Percentiles rank a stretch among this genome's conserved stretches.
phyloP scores from a whole-genome alignment of 495 filamentous ascomycete species.

The Xylaria palmicola region DNA sequence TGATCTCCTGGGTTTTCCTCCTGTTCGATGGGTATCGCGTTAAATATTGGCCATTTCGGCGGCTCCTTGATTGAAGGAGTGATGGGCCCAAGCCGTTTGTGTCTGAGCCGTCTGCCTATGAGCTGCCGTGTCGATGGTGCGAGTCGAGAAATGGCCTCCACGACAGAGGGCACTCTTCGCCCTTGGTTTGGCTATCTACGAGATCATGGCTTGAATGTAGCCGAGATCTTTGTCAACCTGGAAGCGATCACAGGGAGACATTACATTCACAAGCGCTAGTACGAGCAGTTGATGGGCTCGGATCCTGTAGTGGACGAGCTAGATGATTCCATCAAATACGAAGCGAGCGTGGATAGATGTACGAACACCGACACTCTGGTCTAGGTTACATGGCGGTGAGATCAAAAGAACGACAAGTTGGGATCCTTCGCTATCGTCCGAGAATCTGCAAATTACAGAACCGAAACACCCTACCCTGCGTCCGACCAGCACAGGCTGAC shows the following conservation, averaged over 20 bases:
- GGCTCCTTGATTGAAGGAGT: not conserved
- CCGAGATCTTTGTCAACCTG: not conserved
- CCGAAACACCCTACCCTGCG: not conserved
- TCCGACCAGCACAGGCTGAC: too few relatives aligned
- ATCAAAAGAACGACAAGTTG: not conserved
- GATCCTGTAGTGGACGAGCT: not conserved
- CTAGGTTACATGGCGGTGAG: not conserved
- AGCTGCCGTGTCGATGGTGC: not conserved
- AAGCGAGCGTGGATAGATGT: not conserved
- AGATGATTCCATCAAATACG: not conserved
- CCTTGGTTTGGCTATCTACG: not conserved
- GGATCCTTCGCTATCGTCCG: not conserved
- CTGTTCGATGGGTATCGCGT: not conserved
- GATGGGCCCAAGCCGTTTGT: not conserved
- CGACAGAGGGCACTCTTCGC: not conserved
- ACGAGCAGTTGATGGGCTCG: not conserved
- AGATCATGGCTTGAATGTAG: not conserved
- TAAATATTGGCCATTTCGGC: not conserved
- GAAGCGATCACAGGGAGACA: not conserved
- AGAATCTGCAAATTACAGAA: too few relatives aligned
- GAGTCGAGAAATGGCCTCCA: not conserved
- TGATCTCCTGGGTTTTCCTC: not conserved
- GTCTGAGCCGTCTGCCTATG: not conserved
- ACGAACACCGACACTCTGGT: not conserved
- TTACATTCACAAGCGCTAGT: not conserved